Base-by-base conservation (phyloP, 371 early-diverging fungal genomes). In the Syncephalis plumigaleata region DNA sequence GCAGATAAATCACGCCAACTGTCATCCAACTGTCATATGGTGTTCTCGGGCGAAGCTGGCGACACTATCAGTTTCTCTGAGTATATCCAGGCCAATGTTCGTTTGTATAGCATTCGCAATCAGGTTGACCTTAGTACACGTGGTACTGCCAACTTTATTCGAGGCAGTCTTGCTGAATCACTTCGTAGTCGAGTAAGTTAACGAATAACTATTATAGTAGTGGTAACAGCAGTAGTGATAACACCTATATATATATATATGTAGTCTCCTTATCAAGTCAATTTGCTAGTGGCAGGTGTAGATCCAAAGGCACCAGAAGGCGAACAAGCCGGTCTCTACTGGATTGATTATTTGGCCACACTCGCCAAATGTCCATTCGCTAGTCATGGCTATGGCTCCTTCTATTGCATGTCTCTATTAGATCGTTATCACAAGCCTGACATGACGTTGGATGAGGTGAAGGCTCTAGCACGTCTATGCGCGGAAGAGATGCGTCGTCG, bases 1-100 rank as follows among this genome's bases (percentile, higher is more conserved):
- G 86, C 87, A 58, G 87, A 91, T 71, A 92, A 91, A 66, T 76
- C 83, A 31, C 77, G 86, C 48, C 65, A 68, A 23, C 72, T 97
- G 48, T 86, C 79, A 66, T 59, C 77, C 47, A 77, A 88, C 57
- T 79, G 82, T 13, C 55, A 87, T 13, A 68, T 97, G 77, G 60
- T 86, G 36, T 91, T 77, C 53, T 65, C 80, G 31, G 97, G 97
- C 50, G 94, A 90, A 61, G 70, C 89, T n/a, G 95, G 95, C 45
- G 97, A 96, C 57, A 81, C 88, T 3, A 81, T 83, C 42, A 81
- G 87, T 58, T 96, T 94, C 71, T 79, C 90, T 42, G 97, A 96
- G 68, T 96, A 85, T 63, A 83, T 96, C 52, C 88, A 91, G 60
- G 73, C 84, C 55, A 96, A 94, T 62, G 69, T 85, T 50, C 75